These are phyloP conservation scores for Neobulgaria alba DNA, from an alignment of 2,329 filamentous ascomycete species.

Conservation along the genomic window DNA sequence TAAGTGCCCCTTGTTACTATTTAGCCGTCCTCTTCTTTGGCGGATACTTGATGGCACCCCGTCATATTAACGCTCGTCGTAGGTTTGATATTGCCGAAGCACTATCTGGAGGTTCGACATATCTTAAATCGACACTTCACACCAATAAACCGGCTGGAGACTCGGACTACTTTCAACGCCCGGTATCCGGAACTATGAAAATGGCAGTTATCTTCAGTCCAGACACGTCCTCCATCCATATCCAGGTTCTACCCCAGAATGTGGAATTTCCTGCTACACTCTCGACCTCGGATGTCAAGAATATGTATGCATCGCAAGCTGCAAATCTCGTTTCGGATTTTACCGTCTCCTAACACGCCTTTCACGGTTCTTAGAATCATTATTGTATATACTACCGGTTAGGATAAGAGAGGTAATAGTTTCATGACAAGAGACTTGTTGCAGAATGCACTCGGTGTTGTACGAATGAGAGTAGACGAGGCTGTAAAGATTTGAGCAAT, in stretches of 20 bases:
- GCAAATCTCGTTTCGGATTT: slow-evolving; percentile 12
- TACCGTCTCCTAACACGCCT: slow-evolving; percentile 4
- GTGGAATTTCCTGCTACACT: slow-evolving; percentile 35
- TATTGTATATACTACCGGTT: too few species aligned
- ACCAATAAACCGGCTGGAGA: slow-evolving; percentile 53
- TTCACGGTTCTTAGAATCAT: too few species aligned
- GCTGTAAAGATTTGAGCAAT: too few species aligned
- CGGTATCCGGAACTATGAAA: slow-evolving; percentile 49
- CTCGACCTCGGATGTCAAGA: slow-evolving; percentile 27
- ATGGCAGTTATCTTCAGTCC: slow-evolving; percentile 54
- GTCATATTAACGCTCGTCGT: neutral
- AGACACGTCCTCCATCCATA: slow-evolving; percentile 41
- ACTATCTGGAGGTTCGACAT: slow-evolving; percentile 53
- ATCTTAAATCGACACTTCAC: slow-evolving; percentile 65
- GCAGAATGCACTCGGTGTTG: too few species aligned
- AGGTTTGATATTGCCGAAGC: slow-evolving; percentile 72
- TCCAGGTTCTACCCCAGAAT: slow-evolving; percentile 34
- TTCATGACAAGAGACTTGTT: too few species aligned
- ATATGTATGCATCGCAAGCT: slow-evolving; percentile 4
- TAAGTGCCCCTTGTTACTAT: slow-evolving; percentile 31
- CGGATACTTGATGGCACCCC: neutral
- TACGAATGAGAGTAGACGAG: too few species aligned
- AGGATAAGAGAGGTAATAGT: too few species aligned
- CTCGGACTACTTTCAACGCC: slow-evolving; percentile 64
- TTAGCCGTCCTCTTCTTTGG: slow-evolving; percentile 29